Conservation (phyloP, 257 asterid species). For the Nicotiana tabacum region DNA sequence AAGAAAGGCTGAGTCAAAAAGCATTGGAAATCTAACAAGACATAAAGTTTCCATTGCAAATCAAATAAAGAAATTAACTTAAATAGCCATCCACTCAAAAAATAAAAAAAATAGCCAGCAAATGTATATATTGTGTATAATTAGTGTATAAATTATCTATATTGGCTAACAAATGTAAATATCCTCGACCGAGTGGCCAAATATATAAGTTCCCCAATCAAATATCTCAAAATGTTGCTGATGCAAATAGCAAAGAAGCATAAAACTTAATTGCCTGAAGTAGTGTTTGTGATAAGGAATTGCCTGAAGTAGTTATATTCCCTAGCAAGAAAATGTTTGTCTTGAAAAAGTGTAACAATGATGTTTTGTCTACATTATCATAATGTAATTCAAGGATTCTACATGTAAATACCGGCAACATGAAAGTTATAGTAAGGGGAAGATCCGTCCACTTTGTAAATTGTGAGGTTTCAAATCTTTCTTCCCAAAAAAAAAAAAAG, state of each 20-base stretch:
- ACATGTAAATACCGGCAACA: background rate
- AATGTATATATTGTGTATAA: too few relatives aligned
- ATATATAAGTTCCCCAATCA: too few relatives aligned
- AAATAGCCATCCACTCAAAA: too few relatives aligned
- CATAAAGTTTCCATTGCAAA: background rate
- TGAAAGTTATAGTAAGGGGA: background rate
- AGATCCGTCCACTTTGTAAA: background rate
- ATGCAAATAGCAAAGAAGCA: background rate
- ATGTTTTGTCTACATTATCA: background rate
- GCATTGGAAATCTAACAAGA: background rate
- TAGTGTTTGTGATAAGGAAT: background rate
- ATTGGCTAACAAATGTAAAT: too few relatives aligned
- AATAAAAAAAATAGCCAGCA: too few relatives aligned
- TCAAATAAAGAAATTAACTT: background rate
- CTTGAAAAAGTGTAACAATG: background rate
- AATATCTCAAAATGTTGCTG: background rate
- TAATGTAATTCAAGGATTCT: background rate
- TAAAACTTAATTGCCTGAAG: background rate
- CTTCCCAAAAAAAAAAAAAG: too few relatives aligned
- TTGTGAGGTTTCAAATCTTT: background rate
- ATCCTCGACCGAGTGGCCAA: too few relatives aligned
- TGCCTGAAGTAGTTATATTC: background rate
- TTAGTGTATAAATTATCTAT: too few relatives aligned
- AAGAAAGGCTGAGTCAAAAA: conserved; percentile 7
- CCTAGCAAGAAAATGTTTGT: background rate